phyloP scores from a whole-genome alignment of 2,329 filamentous ascomycete species.

The Xylogone sp. region DNA sequence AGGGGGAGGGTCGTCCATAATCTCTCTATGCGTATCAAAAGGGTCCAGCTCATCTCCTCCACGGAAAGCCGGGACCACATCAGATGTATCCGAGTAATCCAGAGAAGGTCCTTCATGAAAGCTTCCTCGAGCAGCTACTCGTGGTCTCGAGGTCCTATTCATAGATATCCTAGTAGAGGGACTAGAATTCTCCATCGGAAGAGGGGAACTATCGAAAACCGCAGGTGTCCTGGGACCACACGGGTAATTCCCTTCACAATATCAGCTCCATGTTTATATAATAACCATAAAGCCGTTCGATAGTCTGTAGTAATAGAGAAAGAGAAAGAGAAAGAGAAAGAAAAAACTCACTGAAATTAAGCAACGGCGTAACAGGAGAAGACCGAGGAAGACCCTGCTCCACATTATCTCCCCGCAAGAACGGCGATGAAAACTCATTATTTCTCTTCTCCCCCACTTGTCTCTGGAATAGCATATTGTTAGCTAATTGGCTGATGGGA shows the following conservation, averaged over 20 bases:
- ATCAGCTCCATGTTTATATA: too few relatives aligned
- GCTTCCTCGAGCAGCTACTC: not conserved
- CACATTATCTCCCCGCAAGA: not conserved
- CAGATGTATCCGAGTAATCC: not conserved
- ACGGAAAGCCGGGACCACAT: too few relatives aligned
- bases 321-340: too few relatives aligned
- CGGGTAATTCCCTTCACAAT: not conserved
- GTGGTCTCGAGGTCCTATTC: not conserved
- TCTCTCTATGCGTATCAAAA: conserved; percentile 10
- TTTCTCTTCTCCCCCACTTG: conserved; percentile 4
- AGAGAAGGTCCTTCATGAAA: not conserved
- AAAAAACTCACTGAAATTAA: not conserved
- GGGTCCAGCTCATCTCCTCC: not conserved
- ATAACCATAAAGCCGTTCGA: too few relatives aligned
- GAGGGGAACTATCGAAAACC: not conserved
- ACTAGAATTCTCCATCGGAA: not conserved
- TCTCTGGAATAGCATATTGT: conserved; percentile 19
- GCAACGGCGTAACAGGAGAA: not conserved
- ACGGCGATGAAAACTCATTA: not conserved
- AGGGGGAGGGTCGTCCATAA: conserved; percentile 1
- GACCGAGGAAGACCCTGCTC: not conserved
- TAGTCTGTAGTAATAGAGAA: too few relatives aligned
- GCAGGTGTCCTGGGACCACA: not conserved
- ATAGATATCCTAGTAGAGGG: not conserved
- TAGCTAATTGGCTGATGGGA: conserved; percentile 15